Conservation (phyloP, 305 asterid species). For the Fraxinus sp. region DNA sequence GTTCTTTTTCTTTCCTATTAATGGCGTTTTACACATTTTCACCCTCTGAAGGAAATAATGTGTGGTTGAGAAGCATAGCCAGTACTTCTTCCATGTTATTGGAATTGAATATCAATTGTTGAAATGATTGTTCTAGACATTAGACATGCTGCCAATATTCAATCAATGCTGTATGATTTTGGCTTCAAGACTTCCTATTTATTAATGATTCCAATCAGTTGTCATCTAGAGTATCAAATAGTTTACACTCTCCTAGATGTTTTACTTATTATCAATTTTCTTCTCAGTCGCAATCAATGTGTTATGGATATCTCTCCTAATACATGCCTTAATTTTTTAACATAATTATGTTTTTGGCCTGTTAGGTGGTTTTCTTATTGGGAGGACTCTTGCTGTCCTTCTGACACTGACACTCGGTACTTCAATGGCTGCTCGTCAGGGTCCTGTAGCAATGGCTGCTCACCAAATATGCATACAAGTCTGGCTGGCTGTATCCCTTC, state of each 20-base stretch:
- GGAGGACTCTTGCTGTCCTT: slow-evolving; percentile 89
- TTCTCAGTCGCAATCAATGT: background rate
- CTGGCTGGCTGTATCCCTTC: slow-evolving; percentile 94
- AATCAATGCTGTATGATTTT: background rate
- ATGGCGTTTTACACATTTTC: background rate
- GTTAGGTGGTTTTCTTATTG: slow-evolving; percentile 85
- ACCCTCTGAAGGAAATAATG: background rate
- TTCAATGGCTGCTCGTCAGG: slow-evolving; percentile 99
- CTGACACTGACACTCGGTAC: slow-evolving; percentile 80
- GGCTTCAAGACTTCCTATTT: background rate
- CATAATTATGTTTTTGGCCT: background rate
- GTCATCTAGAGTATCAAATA: background rate
- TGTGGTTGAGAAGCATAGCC: background rate
- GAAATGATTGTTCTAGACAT: background rate
- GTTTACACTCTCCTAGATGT: background rate
- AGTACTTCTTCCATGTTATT: background rate
- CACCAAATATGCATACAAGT: slow-evolving; percentile 92
- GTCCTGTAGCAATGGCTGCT: slow-evolving; percentile 91
- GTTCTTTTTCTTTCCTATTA: background rate
- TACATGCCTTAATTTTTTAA: background rate
- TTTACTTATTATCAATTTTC: background rate
- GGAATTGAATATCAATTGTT: background rate
- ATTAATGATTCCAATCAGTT: background rate
- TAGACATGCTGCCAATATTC: background rate
- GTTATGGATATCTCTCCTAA: background rate